Evolutionary conservation across 371 early-diverging fungal genomes (phyloP).

Genomic region (Neoconidiobolus thromboides): DNA sequence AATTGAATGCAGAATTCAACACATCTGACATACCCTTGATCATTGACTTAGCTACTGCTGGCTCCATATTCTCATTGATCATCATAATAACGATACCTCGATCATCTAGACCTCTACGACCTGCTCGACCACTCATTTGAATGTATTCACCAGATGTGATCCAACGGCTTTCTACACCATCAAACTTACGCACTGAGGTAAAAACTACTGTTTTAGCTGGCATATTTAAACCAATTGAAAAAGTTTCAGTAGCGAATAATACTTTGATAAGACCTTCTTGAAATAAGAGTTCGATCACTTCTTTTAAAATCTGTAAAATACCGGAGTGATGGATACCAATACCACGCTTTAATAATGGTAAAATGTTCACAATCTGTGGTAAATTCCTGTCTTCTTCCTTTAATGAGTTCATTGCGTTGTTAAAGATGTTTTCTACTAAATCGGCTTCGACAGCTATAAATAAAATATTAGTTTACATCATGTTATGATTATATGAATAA

Average conservation of each 20-base stretch:
- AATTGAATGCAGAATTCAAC: slow-evolving; percentile 92
- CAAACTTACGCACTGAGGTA: slow-evolving; percentile 93
- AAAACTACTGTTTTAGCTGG: slow-evolving; percentile 99
- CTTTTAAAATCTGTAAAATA: slow-evolving; percentile 95
- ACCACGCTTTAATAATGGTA: slow-evolving; percentile 89
- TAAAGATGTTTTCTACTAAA: slow-evolving; percentile 78
- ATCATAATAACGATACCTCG: slow-evolving; percentile 97
- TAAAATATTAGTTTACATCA: neutral
- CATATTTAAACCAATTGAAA: slow-evolving; percentile 99
- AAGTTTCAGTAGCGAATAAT: slow-evolving; percentile 99
- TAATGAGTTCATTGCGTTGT: slow-evolving; percentile 79
- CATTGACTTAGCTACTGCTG: slow-evolving; percentile 81
- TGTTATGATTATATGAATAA: neutral
- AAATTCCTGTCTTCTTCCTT: slow-evolving; percentile 76
- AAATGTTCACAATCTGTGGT: slow-evolving; percentile 86
- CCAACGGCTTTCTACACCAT: slow-evolving; percentile 80
- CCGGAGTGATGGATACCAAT: slow-evolving; percentile 99
- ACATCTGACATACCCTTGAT: slow-evolving; percentile 86
- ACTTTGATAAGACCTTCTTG: slow-evolving; percentile 97
- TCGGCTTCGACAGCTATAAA: slow-evolving; percentile 40
- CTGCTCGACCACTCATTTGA: slow-evolving; percentile 98
- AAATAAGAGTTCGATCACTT: slow-evolving; percentile 99
- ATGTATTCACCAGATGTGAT: slow-evolving; percentile 97
- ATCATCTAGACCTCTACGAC: slow-evolving; percentile 94
- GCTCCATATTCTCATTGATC: slow-evolving; percentile 93